Conservation (phyloP, 2,329 filamentous ascomycete genomes). For the Pseudogymnoascus sp. region DNA sequence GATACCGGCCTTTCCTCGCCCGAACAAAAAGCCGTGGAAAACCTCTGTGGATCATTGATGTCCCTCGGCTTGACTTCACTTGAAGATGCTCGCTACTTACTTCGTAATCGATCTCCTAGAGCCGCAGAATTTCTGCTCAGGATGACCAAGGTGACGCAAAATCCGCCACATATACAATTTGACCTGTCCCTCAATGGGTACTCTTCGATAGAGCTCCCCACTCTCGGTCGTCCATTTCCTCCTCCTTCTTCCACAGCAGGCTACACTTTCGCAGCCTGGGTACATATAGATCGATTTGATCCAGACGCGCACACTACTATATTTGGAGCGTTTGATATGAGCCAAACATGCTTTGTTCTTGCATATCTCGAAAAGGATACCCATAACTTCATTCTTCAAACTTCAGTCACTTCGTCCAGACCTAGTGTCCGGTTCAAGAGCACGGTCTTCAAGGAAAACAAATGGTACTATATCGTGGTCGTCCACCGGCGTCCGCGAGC, state of each 20-base stretch:
- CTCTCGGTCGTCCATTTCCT: constrained; percentile 78
- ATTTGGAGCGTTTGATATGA: constrained; percentile 88
- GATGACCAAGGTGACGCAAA: constrained; percentile 65
- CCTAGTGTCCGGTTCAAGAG: constrained; percentile 93
- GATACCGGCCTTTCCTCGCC: constrained; percentile 42
- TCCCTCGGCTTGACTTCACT: constrained; percentile 68
- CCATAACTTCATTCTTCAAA: constrained; percentile 90
- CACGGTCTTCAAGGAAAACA: constrained; percentile 62
- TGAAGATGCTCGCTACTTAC: constrained; percentile 73
- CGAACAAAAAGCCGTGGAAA: constrained; percentile 53
- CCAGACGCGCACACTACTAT: constrained; percentile 80
- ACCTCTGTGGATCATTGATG: constrained; percentile 63
- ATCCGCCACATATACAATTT: constrained; percentile 85
- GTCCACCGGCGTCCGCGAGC: constrained; percentile 75
- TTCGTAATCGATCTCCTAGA: constrained; percentile 43
- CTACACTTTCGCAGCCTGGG: constrained; percentile 87
- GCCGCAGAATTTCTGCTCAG: constrained; percentile 64
- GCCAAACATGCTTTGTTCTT: constrained; percentile 87
- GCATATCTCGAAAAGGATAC: constrained; percentile 92
- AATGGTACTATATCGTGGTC: constrained; percentile 90
- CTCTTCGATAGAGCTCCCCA: constrained; percentile 81
- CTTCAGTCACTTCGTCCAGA: constrained; percentile 75
- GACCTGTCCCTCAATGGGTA: constrained; percentile 83
- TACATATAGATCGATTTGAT: constrained; percentile 83
- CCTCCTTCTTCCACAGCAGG: constrained; percentile 66